These are phyloP conservation scores for Entomortierella chlamydospora DNA, from an alignment of 192 early-diverging fungal species.

Conservation along the genomic window DNA sequence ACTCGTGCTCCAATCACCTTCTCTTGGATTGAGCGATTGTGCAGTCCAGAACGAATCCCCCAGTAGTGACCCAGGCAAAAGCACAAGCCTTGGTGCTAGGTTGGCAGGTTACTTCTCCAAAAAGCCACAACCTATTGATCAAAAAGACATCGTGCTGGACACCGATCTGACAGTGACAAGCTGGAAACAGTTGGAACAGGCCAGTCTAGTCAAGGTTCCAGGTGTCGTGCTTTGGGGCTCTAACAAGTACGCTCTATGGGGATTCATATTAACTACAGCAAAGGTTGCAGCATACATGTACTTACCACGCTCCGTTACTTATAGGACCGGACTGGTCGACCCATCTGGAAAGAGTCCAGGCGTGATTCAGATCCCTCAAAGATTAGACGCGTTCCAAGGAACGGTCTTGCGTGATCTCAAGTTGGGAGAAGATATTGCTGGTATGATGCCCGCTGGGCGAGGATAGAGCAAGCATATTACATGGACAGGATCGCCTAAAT, in stretches of 20 bases:
- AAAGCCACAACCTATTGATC: conserved; percentile 23
- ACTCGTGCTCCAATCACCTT: conserved; percentile 33
- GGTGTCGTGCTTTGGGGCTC: conserved; percentile 54
- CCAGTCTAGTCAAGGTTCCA: conserved; percentile 16
- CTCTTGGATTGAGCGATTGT: conserved; percentile 8
- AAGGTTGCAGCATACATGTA: too few species aligned
- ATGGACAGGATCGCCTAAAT: too few species aligned
- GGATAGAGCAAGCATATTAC: too few species aligned
- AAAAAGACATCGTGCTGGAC: conserved; percentile 40
- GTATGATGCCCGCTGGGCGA: background rate
- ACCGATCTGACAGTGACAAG: conserved; percentile 43
- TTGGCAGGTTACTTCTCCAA: conserved; percentile 10
- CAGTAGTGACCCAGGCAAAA: background rate
- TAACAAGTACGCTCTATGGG: conserved; percentile 29
- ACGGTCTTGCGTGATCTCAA: conserved; percentile 44
- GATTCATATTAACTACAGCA: too few species aligned
- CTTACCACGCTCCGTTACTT: background rate
- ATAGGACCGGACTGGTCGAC: conserved; percentile 36
- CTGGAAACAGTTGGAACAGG: conserved; percentile 53
- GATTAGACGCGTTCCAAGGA: conserved; percentile 30
- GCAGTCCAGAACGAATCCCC: conserved; percentile 21
- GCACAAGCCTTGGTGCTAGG: conserved; percentile 12
- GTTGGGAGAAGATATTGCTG: conserved; percentile 42
- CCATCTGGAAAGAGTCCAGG: conserved; percentile 47
- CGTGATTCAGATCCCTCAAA: conserved; percentile 40